Percentiles rank a stretch among this genome's conserved stretches.
These are phyloP conservation scores for Pleurotus eryngii DNA, from an alignment of 768 basidiomycete species.

Conservation along the genomic window DNA sequence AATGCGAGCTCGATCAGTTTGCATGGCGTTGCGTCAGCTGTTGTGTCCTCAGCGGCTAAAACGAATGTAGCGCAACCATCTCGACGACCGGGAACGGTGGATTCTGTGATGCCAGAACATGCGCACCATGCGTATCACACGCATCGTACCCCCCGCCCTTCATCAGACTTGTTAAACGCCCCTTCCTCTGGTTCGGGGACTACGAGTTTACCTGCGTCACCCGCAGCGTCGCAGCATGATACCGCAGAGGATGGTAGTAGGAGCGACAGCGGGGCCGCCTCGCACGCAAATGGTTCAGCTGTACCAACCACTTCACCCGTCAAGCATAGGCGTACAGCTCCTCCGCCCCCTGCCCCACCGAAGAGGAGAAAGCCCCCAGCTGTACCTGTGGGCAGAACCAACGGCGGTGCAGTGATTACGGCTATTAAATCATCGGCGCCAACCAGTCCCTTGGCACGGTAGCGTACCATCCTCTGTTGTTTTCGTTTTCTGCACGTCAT, in stretches of 20 bases:
- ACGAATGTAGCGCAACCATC: slow-evolving; percentile 10
- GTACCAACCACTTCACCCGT: background rate
- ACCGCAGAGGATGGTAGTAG: background rate
- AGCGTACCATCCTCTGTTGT: background rate
- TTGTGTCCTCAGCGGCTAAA: slow-evolving; percentile 11
- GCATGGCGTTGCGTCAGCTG: slow-evolving; percentile 23
- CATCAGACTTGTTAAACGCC: background rate
- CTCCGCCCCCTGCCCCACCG: slow-evolving; percentile 65
- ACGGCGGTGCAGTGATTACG: slow-evolving; percentile 55
- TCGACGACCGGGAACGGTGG: slow-evolving; percentile 13
- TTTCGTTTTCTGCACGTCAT: too few species aligned
- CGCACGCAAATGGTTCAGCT: background rate
- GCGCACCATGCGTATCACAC: slow-evolving; percentile 12
- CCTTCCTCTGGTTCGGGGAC: too few species aligned
- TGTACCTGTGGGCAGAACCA: slow-evolving; percentile 49
- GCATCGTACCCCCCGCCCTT: slow-evolving; percentile 8
- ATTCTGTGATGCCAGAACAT: slow-evolving; percentile 7
- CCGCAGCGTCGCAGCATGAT: background rate
- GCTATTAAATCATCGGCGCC: slow-evolving; percentile 49
- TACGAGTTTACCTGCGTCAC: slow-evolving; percentile 11
- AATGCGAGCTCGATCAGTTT: slow-evolving; percentile 26
- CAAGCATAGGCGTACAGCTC: slow-evolving; percentile 10
- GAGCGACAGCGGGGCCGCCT: background rate
- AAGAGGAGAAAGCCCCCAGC: slow-evolving; percentile 73
- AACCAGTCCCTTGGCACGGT: slow-evolving; percentile 17